Percentiles rank a stretch among this genome's conserved stretches.
Evolutionary conservation across 177 flowering plant species (phyloP).

Genomic region (Telopea speciosissima): DNA sequence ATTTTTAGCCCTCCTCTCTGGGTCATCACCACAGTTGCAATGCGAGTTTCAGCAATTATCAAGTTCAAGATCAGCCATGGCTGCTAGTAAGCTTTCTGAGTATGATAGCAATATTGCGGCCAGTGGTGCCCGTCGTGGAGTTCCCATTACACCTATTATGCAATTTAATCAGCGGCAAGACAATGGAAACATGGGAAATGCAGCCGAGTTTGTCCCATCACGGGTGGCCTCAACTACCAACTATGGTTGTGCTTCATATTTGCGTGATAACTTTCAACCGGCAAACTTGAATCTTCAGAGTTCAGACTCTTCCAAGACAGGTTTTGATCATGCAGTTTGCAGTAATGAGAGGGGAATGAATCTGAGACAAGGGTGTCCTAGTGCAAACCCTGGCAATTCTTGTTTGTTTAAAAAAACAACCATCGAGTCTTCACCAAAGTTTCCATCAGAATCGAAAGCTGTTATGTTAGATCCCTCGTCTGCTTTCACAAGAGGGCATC

Average conservation of each 20-base stretch:
- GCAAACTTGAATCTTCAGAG: conserved; percentile 15
- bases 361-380: conserved; percentile 14
- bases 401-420: conserved; percentile 14
- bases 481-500: conserved; percentile 23
- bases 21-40: conserved; percentile 31
- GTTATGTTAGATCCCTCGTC: conserved; percentile 14
- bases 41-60: conserved; percentile 31
- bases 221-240: conserved; percentile 13
- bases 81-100: conserved; percentile 19
- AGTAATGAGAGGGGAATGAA: conserved; percentile 21
- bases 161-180: conserved; percentile 21
- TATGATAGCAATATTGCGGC: conserved; percentile 11
- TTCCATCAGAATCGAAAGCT: conserved; percentile 18
- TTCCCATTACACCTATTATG: conserved; percentile 15
- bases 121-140: conserved; percentile 18
- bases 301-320: conserved; percentile 21
- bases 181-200: conserved; percentile 14
- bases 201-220: conserved; percentile 21
- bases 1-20: conserved; percentile 43
- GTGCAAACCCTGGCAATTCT: conserved; percentile 13
- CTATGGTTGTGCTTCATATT: conserved; percentile 13
- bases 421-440: conserved; percentile 13
- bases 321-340: conserved; percentile 13
- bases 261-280: conserved; percentile 18
- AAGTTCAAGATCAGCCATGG: conserved; percentile 12